A percentile compares a stretch with the other conserved stretches of the same genome.
phyloP scores from a whole-genome alignment of 768 basidiomycete genomes.

The Lactifluus rugatus region DNA sequence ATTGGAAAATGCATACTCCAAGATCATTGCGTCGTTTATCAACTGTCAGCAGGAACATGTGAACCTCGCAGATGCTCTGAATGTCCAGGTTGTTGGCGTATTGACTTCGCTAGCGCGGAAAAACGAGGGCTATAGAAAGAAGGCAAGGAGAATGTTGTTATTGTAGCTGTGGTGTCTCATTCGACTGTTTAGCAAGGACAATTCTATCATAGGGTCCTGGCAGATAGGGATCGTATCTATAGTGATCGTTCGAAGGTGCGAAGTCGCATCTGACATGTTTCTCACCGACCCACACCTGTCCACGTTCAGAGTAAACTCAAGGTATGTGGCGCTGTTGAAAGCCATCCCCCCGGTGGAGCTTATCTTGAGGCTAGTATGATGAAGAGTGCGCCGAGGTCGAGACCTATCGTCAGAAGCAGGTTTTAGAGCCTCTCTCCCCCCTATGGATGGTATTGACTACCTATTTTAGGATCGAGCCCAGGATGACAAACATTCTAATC shows the following conservation, averaged over 20 bases:
- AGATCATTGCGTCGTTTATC: constrained; percentile 51
- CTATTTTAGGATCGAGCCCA: constrained; percentile 46
- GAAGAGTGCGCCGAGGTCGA: constrained; percentile 70
- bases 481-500: constrained; percentile 70
- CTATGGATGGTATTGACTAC: constrained; percentile 1
- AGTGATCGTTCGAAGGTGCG: constrained; percentile 60
- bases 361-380: constrained; percentile 48
- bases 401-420: constrained; percentile 72
- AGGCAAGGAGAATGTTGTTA: constrained; percentile 32
- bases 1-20: constrained; percentile 57
- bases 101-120: constrained; percentile 50
- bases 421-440: constrained; percentile 22
- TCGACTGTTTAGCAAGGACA: constrained; percentile 43
- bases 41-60: constrained; percentile 61
- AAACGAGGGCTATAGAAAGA: constrained; percentile 60
- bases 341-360: neutral
- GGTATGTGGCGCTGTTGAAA: constrained; percentile 28
- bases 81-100: constrained; percentile 50
- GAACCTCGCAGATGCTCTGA: constrained; percentile 52
- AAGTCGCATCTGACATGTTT: neutral
- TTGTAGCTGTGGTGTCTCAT: constrained; percentile 2
- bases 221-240: constrained; percentile 61
- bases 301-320: constrained; percentile 49
- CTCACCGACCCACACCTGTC: constrained; percentile 4
- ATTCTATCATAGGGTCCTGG: constrained; percentile 61